These are phyloP conservation scores for Kandelia obovata DNA, from an alignment of 345 rosid genomes.

Conservation along the genomic window DNA sequence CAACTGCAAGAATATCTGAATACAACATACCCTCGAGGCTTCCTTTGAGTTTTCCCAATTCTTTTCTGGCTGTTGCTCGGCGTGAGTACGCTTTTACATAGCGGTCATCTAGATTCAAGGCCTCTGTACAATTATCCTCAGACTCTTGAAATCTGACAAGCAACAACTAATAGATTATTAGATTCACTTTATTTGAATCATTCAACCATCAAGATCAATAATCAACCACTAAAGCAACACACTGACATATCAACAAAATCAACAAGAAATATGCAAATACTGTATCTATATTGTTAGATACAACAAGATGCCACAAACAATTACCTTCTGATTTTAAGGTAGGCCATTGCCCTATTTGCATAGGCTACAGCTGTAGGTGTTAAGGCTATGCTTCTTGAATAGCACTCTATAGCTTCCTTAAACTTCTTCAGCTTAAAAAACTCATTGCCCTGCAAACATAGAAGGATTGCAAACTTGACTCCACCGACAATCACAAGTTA, in stretches of 20 bases:
- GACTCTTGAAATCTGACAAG: constrained; percentile 68
- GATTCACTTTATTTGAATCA: background rate
- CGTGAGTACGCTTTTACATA: constrained; percentile 88
- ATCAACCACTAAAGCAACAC: background rate
- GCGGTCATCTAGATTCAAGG: constrained; percentile 81
- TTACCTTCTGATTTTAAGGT: constrained; percentile 74
- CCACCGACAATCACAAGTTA: background rate
- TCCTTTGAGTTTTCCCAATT: constrained; percentile 66
- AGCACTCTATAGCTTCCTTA: constrained; percentile 81
- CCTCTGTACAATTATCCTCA: constrained; percentile 92
- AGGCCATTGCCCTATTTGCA: constrained; percentile 95
- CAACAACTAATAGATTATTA: background rate
- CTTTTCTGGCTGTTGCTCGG: constrained; percentile 84
- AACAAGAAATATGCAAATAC: background rate
- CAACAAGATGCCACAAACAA: background rate
- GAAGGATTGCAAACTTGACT: constrained; percentile 3
- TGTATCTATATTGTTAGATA: background rate
- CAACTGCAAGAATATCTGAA: background rate
- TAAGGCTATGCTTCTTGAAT: constrained; percentile 83
- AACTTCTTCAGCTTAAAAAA: constrained; percentile 79
- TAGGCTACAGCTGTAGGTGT: constrained; percentile 78
- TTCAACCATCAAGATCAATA: too few relatives aligned
- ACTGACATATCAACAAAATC: background rate
- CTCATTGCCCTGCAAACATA: constrained; percentile 63
- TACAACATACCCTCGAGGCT: constrained; percentile 59